These are phyloP conservation scores for Coemansia biformis DNA, from an alignment of 192 early-diverging fungal species.

Conservation along the genomic window DNA sequence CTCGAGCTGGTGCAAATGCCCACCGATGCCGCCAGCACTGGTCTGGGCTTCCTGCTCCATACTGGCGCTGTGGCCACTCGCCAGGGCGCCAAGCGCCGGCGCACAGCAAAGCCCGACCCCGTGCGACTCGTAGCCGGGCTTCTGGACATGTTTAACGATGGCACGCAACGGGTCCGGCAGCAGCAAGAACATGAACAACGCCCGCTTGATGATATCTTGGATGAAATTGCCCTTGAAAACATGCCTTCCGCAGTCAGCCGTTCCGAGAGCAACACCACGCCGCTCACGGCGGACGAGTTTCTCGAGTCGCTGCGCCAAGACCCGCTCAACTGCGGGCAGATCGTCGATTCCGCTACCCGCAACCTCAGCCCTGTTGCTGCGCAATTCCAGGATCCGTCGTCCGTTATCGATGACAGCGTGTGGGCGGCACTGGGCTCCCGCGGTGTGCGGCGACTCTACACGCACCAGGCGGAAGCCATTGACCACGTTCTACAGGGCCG, in stretches of 20 bases:
- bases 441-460: conserved; percentile 52
- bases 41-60: too few relatives aligned
- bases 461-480: conserved; percentile 70
- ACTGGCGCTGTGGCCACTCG: too few relatives aligned
- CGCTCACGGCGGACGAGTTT: conserved; percentile 3
- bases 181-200: too few relatives aligned
- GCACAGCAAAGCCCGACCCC: too few relatives aligned
- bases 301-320: neutral
- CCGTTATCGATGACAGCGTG: neutral
- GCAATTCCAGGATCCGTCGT: neutral
- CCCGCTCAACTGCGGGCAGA: conserved; percentile 4
- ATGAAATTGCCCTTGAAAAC: too few relatives aligned
- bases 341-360: neutral
- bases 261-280: neutral
- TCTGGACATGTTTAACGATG: conserved; percentile 1
- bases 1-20: too few relatives aligned
- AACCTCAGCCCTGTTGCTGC: neutral
- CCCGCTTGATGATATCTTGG: too few relatives aligned
- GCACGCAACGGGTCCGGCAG: neutral
- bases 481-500: conserved; percentile 22
- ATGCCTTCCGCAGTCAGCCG: neutral
- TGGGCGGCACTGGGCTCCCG: conserved; percentile 9
- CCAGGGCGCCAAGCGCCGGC: too few relatives aligned
- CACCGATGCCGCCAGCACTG: too few relatives aligned
- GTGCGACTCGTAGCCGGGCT: neutral